A percentile compares a stretch with the other conserved stretches of the same genome.
Conservation (phyloP, 306 rosid genomes). For the Spatholobus suberectus region DNA sequence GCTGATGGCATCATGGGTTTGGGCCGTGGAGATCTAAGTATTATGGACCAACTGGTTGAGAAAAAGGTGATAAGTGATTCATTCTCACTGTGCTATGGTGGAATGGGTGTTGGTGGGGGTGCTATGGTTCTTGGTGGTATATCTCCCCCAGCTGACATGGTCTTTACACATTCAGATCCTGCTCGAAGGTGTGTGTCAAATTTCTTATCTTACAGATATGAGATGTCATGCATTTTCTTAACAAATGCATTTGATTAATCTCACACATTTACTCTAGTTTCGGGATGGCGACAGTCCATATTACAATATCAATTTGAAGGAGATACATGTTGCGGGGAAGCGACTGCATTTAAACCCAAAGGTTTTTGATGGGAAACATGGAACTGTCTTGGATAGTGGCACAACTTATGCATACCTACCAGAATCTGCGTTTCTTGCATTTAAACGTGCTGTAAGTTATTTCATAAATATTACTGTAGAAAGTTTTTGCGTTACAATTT, state of each 20-base stretch:
- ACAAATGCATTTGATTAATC: slow-evolving; percentile 73
- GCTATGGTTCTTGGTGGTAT: slow-evolving; percentile 96
- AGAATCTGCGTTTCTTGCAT: slow-evolving; percentile 69
- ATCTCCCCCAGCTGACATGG: slow-evolving; percentile 80
- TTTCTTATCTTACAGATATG: slow-evolving; percentile 39
- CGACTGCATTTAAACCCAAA: slow-evolving; percentile 61
- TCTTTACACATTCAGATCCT: slow-evolving; percentile 73
- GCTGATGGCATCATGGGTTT: slow-evolving; percentile 99
- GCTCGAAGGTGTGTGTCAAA: slow-evolving; percentile 75
- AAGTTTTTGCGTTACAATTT: background rate
- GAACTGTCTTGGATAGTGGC: slow-evolving; percentile 94
- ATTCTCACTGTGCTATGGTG: slow-evolving; percentile 97
- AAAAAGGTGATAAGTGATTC: slow-evolving; percentile 80
- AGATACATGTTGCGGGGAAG: slow-evolving; percentile 90
- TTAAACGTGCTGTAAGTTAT: slow-evolving; percentile 85
- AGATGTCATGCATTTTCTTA: slow-evolving; percentile 57
- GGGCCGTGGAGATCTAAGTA: slow-evolving; percentile 89
- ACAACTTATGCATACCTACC: slow-evolving; percentile 97
- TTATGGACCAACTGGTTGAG: slow-evolving; percentile 89
- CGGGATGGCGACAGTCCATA: slow-evolving; percentile 99
- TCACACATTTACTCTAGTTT: slow-evolving; percentile 99
- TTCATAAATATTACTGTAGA: slow-evolving; percentile 7
- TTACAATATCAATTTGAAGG: slow-evolving; percentile 96
- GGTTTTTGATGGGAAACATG: slow-evolving; percentile 82
- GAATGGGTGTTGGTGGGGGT: slow-evolving; percentile 98